Evolutionary conservation across 331 rosid species (phyloP).

Genomic region (Saraca asoca): DNA sequence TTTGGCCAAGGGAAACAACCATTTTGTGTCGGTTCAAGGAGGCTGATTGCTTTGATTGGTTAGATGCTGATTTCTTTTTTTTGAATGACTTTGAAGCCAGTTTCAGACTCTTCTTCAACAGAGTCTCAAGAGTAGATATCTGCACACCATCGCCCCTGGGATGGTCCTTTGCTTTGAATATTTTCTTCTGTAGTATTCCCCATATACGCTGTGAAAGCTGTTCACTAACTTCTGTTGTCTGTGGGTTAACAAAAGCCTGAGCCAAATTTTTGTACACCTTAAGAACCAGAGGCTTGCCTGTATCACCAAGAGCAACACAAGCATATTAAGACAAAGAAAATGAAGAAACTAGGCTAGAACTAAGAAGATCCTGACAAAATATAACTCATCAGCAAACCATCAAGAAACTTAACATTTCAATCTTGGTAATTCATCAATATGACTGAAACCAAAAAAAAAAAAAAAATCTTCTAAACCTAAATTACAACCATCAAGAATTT

Average conservation of each 20-base stretch:
- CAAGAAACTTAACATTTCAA: neutral
- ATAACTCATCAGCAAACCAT: conserved; percentile 8
- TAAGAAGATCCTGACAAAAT: neutral
- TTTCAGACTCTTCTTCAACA: conserved; percentile 76
- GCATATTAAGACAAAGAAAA: neutral
- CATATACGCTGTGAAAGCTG: conserved; percentile 91
- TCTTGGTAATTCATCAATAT: conserved; percentile 22
- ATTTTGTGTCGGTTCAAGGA: conserved; percentile 68
- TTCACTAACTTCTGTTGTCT: conserved; percentile 79
- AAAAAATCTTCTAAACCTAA: conserved; percentile 11
- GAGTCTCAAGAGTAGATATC: conserved; percentile 63
- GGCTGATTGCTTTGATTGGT: conserved; percentile 64
- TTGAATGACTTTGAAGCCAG: conserved; percentile 81
- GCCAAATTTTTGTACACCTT: conserved; percentile 72
- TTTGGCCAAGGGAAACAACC: conserved; percentile 72
- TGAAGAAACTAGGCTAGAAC: neutral
- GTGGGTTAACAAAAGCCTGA: conserved; percentile 71
- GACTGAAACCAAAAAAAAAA: too few relatives aligned
- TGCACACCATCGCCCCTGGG: conserved; percentile 80
- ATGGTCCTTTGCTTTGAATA: conserved; percentile 78
- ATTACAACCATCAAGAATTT: neutral
- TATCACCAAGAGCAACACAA: conserved; percentile 31
- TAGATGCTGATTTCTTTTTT: conserved; percentile 63
- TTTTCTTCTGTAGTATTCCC: conserved; percentile 84
- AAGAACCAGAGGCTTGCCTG: conserved; percentile 84